Evolutionary conservation across 306 rosid genomes (phyloP), one percentile per base, ranked within the genome.

Genomic region (Dicorynia guianensis): DNA sequence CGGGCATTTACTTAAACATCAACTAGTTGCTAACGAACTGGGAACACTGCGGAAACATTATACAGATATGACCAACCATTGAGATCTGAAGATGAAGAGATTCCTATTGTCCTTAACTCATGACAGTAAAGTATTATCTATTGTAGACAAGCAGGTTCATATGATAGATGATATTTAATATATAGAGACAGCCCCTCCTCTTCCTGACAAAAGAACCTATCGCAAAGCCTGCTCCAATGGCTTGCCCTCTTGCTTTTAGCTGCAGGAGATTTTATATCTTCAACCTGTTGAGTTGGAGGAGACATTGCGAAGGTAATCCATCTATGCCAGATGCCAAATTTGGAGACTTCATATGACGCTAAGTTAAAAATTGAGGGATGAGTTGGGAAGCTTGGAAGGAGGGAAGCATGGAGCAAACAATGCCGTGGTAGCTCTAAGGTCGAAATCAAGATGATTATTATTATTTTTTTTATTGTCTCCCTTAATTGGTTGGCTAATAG

Each of bases 331-430:
- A 78, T 67, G 12, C 76, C 76, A 49, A 58, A 12, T 44, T 67
- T 19, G 71, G 57, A 67, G 25, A 66, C 62, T 70, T 34, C 71
- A 63, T 74, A 80, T 69, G 75, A 69, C 74, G 52, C 74, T 33
- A 36, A 62, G 15, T 67, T 73, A 60, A 54, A 58, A 54, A 11
- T 12, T 12, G 14, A 57, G 47, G 19, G 69, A 47, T 50, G 68
- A 72, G 76, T 38, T 67, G 33, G 76, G 64, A 73, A 69, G 70
- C 80, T 58, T 54, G 65, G 70, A 62, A 74, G 46, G 74, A 66
- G 47, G 80, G 86, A 75, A 78, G 49, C 80, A 63, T 1, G 17
- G 74, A 53, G 25, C 9, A 58, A 74, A 63, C 76, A 77, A 68
- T 48, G 38, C 59, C 12, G 62, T 46, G 18, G 44, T 25, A 19